phyloP scores from a whole-genome alignment of 2,329 filamentous ascomycete species.

The Curvularia lunata region DNA sequence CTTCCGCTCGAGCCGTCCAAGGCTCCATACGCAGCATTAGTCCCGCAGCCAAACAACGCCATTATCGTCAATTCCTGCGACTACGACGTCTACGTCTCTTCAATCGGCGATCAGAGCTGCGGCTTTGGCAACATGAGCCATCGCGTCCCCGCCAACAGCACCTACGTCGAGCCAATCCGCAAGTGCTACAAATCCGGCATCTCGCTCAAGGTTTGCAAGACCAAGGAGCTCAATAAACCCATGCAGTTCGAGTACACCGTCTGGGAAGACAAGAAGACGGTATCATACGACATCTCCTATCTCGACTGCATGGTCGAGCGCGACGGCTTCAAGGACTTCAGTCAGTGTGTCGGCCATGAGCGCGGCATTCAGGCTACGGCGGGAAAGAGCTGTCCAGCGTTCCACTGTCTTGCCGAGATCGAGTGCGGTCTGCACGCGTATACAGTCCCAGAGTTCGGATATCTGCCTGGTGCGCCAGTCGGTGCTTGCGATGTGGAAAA shows the following conservation, averaged over 20 bases:
- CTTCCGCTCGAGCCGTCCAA: background rate
- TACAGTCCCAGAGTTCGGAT: conserved; percentile 18
- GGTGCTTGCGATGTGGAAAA: conserved; percentile 14
- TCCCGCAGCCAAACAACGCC: conserved; percentile 10
- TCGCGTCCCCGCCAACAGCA: conserved; percentile 10
- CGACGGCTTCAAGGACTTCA: conserved; percentile 15
- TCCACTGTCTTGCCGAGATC: conserved; percentile 12
- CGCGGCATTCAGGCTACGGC: conserved; percentile 22
- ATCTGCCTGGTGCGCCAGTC: conserved; percentile 19
- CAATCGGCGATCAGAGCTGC: conserved; percentile 17
- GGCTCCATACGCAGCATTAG: conserved; percentile 13
- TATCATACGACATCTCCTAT: conserved; percentile 26
- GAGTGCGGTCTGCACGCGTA: conserved; percentile 21
- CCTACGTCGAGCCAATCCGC: conserved; percentile 15
- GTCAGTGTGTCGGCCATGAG: conserved; percentile 20
- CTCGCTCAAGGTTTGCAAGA: conserved; percentile 22
- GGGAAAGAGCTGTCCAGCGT: conserved; percentile 8
- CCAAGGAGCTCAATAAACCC: background rate
- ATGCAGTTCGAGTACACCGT: conserved; percentile 29
- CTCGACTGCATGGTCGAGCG: conserved; percentile 23
- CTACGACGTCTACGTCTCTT: conserved; percentile 26
- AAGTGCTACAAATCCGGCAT: conserved; percentile 14
- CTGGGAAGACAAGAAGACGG: conserved; percentile 10
- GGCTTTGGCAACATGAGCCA: background rate
- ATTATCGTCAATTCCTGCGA: conserved; percentile 28